Base-by-base conservation (phyloP, 164 flowering plant genomes). In the Sedum album region DNA sequence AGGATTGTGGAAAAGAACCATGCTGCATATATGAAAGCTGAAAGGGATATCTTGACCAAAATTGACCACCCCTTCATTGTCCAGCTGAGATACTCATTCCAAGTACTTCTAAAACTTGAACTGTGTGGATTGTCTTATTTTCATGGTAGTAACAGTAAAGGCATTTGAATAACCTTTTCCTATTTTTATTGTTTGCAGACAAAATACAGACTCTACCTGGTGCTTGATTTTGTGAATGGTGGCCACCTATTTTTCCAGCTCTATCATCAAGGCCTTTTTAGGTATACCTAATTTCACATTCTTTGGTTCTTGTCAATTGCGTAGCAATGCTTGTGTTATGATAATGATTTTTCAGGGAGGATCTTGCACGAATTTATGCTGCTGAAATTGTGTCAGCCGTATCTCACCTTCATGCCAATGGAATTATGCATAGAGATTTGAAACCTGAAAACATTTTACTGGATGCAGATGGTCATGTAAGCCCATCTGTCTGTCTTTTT, bases 361-460 rank as follows among this genome's bases (percentile, higher is more conserved):
- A 90, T 39, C 76, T 88, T 69, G 94, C 38, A 35, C 38, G 38
- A 14, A 70, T 86, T 67, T 87, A 88, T 80, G 71, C 88, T 31
- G 94, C 97, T 57, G 94, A 90, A 74, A 88, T 90, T 76, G 87
- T 87, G 64, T 87, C 90, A 67, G 94, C 94, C 6, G 96, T 90
- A 28, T 78, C 88, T 69, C 94, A 88, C 64, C 90, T 90, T 33
- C 97, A 90, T 73, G 78, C 78, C 26, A 85, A 84, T 73, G 97
- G 94, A 23, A 85, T 90, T 67, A 88, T 90, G 96, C 94, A 90
- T 62, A 80, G 96, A 76, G 96, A 90, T 78, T 86, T 91, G 21
- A 88, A 91, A 77, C 97, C 96, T 66, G 96, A 88, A 78, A 90
- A 90, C 73, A 82, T 90, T 44, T 79, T 90, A 41, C 70, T 90